Percentiles rank a stretch among this genome's conserved stretches.
These are phyloP conservation scores for Chalciporus piperatus DNA, from an alignment of 768 basidiomycete genomes.

Conservation along the genomic window DNA sequence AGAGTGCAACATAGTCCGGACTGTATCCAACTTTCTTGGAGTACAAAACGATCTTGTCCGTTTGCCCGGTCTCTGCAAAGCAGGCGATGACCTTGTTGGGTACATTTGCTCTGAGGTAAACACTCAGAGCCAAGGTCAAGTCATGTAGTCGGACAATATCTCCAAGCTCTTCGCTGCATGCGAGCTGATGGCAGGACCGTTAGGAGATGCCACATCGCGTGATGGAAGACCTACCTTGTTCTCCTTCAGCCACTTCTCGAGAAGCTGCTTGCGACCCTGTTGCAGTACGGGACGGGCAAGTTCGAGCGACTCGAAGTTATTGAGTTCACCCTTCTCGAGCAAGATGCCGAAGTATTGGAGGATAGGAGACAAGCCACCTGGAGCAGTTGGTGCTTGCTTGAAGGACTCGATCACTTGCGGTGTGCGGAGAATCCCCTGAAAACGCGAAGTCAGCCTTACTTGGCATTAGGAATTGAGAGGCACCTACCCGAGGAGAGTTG, in stretches of 20 bases:
- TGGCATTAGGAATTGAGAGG: background rate
- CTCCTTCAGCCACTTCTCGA: slow-evolving; percentile 99
- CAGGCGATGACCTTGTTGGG: slow-evolving; percentile 99
- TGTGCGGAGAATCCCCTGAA: slow-evolving; percentile 89
- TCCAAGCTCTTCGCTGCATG: slow-evolving; percentile 97
- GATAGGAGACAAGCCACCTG: slow-evolving; percentile 91
- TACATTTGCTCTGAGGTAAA: slow-evolving; percentile 95
- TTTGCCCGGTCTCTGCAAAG: slow-evolving; percentile 98
- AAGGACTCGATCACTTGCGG: slow-evolving; percentile 95
- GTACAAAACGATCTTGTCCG: slow-evolving; percentile 96
- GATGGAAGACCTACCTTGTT: slow-evolving; percentile 67
- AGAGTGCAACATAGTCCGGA: slow-evolving; percentile 87
- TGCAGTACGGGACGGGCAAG: slow-evolving; percentile 93
- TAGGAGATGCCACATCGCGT: slow-evolving; percentile 10
- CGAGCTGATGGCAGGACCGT: slow-evolving; percentile 55
- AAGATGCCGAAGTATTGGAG: slow-evolving; percentile 98
- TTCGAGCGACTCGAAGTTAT: slow-evolving; percentile 93
- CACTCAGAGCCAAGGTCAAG: slow-evolving; percentile 95
- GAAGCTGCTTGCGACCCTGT: slow-evolving; percentile 92
- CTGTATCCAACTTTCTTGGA: slow-evolving; percentile 94
- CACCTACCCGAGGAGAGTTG: slow-evolving; percentile 83
- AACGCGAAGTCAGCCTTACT: slow-evolving; percentile 4
- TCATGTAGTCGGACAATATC: slow-evolving; percentile 94
- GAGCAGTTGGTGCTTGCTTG: slow-evolving; percentile 89
- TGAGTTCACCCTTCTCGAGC: slow-evolving; percentile 97